Percentiles rank a stretch among this genome's conserved stretches.
phyloP scores from a whole-genome alignment of 2,329 filamentous ascomycete species.

The Xylaria sp. region DNA sequence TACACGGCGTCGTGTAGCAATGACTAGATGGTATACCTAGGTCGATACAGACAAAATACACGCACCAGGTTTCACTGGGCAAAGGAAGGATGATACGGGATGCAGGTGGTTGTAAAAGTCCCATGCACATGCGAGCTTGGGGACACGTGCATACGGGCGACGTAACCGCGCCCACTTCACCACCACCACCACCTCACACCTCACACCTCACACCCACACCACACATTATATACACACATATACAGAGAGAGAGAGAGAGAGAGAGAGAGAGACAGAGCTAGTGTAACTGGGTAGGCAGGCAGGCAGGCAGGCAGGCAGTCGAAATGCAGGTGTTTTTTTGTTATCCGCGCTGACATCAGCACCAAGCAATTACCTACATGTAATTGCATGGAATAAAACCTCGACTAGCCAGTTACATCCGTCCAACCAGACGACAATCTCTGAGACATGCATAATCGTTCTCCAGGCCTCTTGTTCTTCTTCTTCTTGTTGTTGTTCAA shows the following conservation, averaged over 20 bases:
- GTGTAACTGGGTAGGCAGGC: too few relatives aligned
- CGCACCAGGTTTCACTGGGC: neutral
- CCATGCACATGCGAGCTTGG: neutral
- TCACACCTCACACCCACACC: too few relatives aligned
- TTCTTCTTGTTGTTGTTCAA: too few relatives aligned
- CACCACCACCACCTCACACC: too few relatives aligned
- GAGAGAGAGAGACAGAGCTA: too few relatives aligned
- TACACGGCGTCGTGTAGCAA: too few relatives aligned
- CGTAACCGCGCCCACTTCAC: too few relatives aligned
- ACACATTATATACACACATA: too few relatives aligned
- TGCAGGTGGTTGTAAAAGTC: neutral
- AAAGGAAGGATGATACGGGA: neutral
- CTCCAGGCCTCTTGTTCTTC: neutral
- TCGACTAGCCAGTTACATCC: neutral
- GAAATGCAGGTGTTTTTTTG: neutral
- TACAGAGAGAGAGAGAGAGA: too few relatives aligned
- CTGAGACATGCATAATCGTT: neutral
- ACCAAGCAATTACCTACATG: neutral
- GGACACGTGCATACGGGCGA: neutral
- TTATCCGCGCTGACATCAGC: conserved; percentile 1
- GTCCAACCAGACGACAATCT: neutral
- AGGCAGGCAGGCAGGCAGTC: neutral
- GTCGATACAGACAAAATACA: neutral
- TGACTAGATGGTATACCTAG: too few relatives aligned
- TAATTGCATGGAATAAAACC: neutral